Evolutionary conservation across 768 basidiomycete species (phyloP), one percentile per base, ranked within the genome.

Genomic region (Baorangia bicolor): DNA sequence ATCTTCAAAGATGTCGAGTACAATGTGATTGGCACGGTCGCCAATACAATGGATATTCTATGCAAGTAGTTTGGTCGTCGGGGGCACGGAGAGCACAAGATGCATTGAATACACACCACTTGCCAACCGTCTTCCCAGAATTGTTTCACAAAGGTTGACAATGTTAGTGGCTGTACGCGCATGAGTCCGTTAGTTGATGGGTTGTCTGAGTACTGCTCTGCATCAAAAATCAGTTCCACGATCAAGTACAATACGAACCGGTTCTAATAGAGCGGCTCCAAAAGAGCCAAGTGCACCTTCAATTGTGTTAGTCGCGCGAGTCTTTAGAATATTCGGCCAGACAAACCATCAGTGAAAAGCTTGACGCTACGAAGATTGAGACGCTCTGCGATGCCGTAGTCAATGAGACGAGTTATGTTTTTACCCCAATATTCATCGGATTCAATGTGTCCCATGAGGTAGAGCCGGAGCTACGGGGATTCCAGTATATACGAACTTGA

Each of bases 21-120:
- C 82, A 30, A 88, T 76, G 31, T 87, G 79, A 65, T 96, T 97
- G 31, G 93, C 94, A 41, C 85, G 84, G 64, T 98, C 96, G 2
- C 92, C 92, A 11, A 92, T 93, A 54, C 88, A 90, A 61, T 94
- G 92, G 16, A 93, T 83, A 58, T 93, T 94, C 94, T 97, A 53
- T 20, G 7, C 14, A 8, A 7, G 20, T 41, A 5, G n/a, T 21
- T 37, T 25, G 9, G 34, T n/a, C 23, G 31, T 41, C 34, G 25
- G 13, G 33, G 39, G 44, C 7, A 20, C 2, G 18, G 28, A 16
- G 25, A 4, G 14, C 5, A 31, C 25, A 20, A 14, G 40, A 34
- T 5, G 16, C 14, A 35, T 21, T 3, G 20, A 41, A 30, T 27
- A 75, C 88, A 58, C 65, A 95, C 94, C 52, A 93, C 87, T 74